Conservation (phyloP, 1,284 basidiomycete genomes). For the Meripilus lineatus region DNA sequence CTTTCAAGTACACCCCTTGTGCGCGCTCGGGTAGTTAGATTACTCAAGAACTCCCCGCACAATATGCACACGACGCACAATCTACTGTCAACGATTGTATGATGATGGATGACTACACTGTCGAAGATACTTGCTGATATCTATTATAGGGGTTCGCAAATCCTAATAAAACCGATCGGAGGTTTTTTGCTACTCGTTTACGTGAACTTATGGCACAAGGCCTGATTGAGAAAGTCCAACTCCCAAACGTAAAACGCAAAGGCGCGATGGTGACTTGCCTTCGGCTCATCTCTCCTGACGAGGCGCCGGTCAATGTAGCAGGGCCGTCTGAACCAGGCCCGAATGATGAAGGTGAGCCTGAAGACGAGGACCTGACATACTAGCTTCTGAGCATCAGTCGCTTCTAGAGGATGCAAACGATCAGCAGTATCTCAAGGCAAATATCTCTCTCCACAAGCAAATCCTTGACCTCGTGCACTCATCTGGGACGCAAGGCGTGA, state of each 20-base stretch:
- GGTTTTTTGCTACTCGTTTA: constrained; percentile 71
- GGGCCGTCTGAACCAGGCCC: no score
- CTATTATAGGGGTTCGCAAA: constrained; percentile 61
- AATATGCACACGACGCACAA: constrained; percentile 65
- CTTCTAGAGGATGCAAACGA: no score
- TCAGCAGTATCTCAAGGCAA: no score
- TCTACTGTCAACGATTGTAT: constrained; percentile 63
- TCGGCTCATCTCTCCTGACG: constrained; percentile 45
- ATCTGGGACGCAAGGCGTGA: constrained; percentile 62
- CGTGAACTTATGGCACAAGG: constrained; percentile 66
- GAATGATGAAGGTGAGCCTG: no score
- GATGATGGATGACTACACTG: background rate
- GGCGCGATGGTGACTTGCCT: constrained; percentile 47
- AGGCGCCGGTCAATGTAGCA: constrained; percentile 28
- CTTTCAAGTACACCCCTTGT: constrained; percentile 68
- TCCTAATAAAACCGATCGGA: constrained; percentile 67
- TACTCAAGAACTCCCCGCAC: constrained; percentile 64
- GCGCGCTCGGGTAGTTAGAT: constrained; percentile 58
- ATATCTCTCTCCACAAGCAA: constrained; percentile 69
- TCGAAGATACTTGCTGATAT: constrained; percentile 1
- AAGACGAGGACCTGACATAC: no score
- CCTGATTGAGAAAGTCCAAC: constrained; percentile 66
- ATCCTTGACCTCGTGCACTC: constrained; percentile 65
- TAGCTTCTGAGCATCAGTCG: no score
- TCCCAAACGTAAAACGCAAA: constrained; percentile 50